Percentiles rank a stretch among this genome's conserved stretches.
phyloP scores from a whole-genome alignment of 768 basidiomycete genomes.

The Suillus americanus region DNA sequence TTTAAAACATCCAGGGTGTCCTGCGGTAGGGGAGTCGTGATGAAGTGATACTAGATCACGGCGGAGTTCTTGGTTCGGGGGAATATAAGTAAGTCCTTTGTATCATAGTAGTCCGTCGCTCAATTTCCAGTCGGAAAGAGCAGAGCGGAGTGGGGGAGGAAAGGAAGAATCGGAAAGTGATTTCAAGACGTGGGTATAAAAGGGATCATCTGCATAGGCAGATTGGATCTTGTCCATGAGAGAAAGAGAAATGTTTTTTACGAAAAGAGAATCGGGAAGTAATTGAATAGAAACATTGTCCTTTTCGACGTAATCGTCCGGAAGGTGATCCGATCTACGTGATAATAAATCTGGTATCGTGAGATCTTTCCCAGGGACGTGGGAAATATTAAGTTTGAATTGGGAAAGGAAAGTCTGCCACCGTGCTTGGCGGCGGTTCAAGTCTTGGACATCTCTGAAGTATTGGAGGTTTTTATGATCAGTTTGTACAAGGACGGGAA shows the following conservation, averaged over 20 bases:
- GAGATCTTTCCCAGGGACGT: slow-evolving; percentile 11
- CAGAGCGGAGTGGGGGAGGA: background rate
- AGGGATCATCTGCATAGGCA: too few species aligned
- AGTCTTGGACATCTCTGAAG: slow-evolving; percentile 2
- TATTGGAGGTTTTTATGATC: slow-evolving; percentile 26
- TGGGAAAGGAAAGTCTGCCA: background rate
- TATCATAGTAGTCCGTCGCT: accelerated
- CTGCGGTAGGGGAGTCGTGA: background rate
- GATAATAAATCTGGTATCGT: background rate
- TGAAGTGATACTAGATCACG: too few species aligned
- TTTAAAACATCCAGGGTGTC: background rate
- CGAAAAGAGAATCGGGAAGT: too few species aligned
- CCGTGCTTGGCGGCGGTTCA: slow-evolving; percentile 38
- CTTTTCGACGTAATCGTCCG: background rate
- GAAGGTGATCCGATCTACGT: background rate
- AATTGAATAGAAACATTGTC: too few species aligned
- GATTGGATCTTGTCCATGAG: too few species aligned
- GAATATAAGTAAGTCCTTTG: background rate
- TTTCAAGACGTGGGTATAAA: too few species aligned
- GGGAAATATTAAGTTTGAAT: background rate
- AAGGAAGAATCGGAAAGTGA: background rate
- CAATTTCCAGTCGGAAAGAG: background rate
- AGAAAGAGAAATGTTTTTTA: too few species aligned
- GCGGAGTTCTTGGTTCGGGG: too few species aligned
- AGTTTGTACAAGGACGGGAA: slow-evolving; percentile 32